Base-by-base conservation (phyloP, 2,329 filamentous ascomycete genomes). In the Colletotrichum orchidophilum region DNA sequence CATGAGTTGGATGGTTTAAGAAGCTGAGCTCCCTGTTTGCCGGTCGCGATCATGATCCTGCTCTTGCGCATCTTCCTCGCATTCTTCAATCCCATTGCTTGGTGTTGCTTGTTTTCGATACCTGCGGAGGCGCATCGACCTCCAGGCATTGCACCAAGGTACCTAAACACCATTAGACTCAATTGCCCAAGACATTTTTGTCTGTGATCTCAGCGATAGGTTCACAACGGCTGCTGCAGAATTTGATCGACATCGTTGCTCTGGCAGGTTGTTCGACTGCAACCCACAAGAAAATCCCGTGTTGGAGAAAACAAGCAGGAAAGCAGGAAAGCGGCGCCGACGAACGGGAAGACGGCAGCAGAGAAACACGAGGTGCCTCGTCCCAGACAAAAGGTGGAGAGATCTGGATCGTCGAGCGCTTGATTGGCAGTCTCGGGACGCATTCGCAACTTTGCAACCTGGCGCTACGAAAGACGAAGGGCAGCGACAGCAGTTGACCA, bases 81-180 rank as follows among this genome's bases (percentile, higher is more conserved):
- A 31, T 54, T 65, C 21, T 66, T 46, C 5, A 66, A 31, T 27
- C 5, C 3, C 26, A 31, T 46, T 49, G 63, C 62, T 55, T 66
- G 54, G 62, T 66, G 67, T 66, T 66, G 55, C 62, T 66, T 70
- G 61, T 64, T 65, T 68, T 63, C 27, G 15, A 18, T 46, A 46
- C 39, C 12, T 46, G 13, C 33, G 3, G 33, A 57, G 49, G 59
- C 31, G 57, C 27, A 49, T 18, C 49, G 13, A 21, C 21, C 39
- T 42, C 46, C 12, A 21, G 31, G 13, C 54, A 24, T 18, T 12
- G 15, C 15, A 5, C 58, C 11, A 29, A 8, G 6, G 27, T 42
- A 58, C 11, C 39, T 46, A 46, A 21, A n/a, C 59, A 24, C 39
- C 24, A 24, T n/a, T 35, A 49, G 18, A 24, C 54, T 7, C 54